Percentiles rank a stretch among this genome's conserved stretches.
phyloP scores from a whole-genome alignment of 352 stramenopile species.

The Plasmopara viticola region DNA sequence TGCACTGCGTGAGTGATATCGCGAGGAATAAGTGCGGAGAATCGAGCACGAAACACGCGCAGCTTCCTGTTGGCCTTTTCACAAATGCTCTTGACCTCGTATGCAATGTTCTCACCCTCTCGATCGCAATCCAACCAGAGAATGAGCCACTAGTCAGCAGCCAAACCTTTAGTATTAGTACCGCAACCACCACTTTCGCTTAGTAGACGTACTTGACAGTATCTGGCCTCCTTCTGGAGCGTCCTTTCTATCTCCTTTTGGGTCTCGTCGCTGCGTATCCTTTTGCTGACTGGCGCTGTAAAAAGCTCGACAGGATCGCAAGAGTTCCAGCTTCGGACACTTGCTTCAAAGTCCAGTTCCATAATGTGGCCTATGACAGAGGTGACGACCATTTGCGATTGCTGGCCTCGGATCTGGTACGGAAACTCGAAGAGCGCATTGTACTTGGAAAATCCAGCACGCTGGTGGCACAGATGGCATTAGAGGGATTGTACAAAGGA shows the following conservation, averaged over 20 bases:
- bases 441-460: slow-evolving; percentile 73
- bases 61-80: slow-evolving; percentile 62
- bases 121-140: slow-evolving; percentile 99
- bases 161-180: neutral
- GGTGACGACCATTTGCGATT: slow-evolving; percentile 90
- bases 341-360: slow-evolving; percentile 91
- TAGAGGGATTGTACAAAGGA: slow-evolving; percentile 2
- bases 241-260: slow-evolving; percentile 89
- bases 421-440: slow-evolving; percentile 91
- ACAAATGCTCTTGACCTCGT: slow-evolving; percentile 92
- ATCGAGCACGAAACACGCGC: slow-evolving; percentile 84
- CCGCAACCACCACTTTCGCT: neutral
- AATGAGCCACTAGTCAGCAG: slow-evolving; percentile 72
- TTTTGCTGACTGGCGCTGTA: slow-evolving; percentile 78
- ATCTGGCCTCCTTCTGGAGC: slow-evolving; percentile 79
- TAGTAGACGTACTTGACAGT: slow-evolving; percentile 43
- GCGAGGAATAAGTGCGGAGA: slow-evolving; percentile 89
- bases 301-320: slow-evolving; percentile 95
- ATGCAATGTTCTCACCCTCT: slow-evolving; percentile 99
- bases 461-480: slow-evolving; percentile 23
- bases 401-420: slow-evolving; percentile 76
- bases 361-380: slow-evolving; percentile 98
- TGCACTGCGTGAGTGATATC: slow-evolving; percentile 89
- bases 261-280: slow-evolving; percentile 70
- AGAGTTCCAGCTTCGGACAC: slow-evolving; percentile 87